Evolutionary conservation across 169 alveolate genomes (phyloP), one percentile per base, ranked within the genome.

Genomic region (Eimeria maxima): DNA sequence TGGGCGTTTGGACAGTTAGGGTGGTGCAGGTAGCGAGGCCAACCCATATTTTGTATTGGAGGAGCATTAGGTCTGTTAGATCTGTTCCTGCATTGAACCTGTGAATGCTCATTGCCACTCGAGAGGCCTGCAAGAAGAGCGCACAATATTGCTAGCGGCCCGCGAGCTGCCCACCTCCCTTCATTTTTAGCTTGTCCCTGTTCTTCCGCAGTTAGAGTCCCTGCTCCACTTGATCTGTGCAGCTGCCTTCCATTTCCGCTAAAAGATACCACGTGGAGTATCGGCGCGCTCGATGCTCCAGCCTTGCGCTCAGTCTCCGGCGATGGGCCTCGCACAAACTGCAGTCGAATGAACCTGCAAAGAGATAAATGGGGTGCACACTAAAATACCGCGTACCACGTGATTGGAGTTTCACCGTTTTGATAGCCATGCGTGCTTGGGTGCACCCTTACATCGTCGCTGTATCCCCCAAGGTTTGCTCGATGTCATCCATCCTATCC

Each of bases 111-210:
- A 24, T 6, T 16, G 7, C 14, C 81, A n/a, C 45, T 45, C 20
- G 83, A 63, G 60, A 87, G 93, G 8, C 78, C 33, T 11, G 93
- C 29, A 8, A 87, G 93, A 18, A 87, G 57, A 4, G 93, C 93
- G 47, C 93, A 87, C 5, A 87, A 42, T 47, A 87, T 50, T 57
- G 93, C 78, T 42, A 87, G 93, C 10, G 93, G 93, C 81, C 93
- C 93, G 7, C 93, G 38, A 20, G 81, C n/a, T 44, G 81, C 93
- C 93, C 93, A 87, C 24, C 65, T 8, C 47, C 81, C 33, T 18
- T 33, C 44, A 10, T 3, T 44, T 47, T 80, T 10, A 42, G 45
- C 20, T 7, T 87, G 47, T 60, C 60, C 65, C 42, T 47, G 4
- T 10, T 24, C 47, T 87, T 42, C 83, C 11, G 18, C 93, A 14